Evolutionary conservation across 495 filamentous ascomycete genomes (phyloP).

Genomic region (Aspergillus olivimuriae): DNA sequence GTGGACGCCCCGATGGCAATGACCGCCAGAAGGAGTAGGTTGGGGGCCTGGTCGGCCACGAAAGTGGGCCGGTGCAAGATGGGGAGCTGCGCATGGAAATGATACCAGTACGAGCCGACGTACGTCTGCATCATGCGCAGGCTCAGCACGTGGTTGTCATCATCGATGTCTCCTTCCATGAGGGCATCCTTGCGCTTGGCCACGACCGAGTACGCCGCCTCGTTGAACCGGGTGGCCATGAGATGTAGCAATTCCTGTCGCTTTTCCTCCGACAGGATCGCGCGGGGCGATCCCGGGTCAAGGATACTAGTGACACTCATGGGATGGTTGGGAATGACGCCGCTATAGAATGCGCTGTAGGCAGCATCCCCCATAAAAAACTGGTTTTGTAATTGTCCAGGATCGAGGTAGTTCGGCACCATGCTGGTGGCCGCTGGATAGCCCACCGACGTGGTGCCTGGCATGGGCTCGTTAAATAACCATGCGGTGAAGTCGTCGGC

Average conservation of each 20-base stretch:
- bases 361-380: slow-evolving; percentile 37
- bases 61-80: slow-evolving; percentile 95
- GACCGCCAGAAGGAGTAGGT: slow-evolving; percentile 81
- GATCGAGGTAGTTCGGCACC: slow-evolving; percentile 43
- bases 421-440: slow-evolving; percentile 24
- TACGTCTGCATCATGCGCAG: slow-evolving; percentile 93
- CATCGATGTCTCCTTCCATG: slow-evolving; percentile 68
- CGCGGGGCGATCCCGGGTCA: slow-evolving; percentile 74
- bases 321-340: slow-evolving; percentile 52
- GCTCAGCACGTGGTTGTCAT: slow-evolving; percentile 73
- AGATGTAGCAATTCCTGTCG: slow-evolving; percentile 76
- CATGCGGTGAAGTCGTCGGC: slow-evolving; percentile 90
- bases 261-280: slow-evolving; percentile 81
- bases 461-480: slow-evolving; percentile 66
- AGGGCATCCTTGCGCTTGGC: slow-evolving; percentile 71
- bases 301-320: slow-evolving; percentile 90
- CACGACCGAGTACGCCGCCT: slow-evolving; percentile 68
- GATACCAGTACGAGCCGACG: slow-evolving; percentile 87
- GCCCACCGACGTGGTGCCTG: slow-evolving; percentile 26
- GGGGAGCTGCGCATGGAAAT: slow-evolving; percentile 91
- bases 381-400: slow-evolving; percentile 36
- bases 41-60: slow-evolving; percentile 76
- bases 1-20: slow-evolving; percentile 91
- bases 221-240: slow-evolving; percentile 76
- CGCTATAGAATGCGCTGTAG: slow-evolving; percentile 29